Evolutionary conservation across 305 asterid genomes (phyloP), one percentile per base, ranked within the genome.

Genomic region (Fraxinus angustifolia): DNA sequence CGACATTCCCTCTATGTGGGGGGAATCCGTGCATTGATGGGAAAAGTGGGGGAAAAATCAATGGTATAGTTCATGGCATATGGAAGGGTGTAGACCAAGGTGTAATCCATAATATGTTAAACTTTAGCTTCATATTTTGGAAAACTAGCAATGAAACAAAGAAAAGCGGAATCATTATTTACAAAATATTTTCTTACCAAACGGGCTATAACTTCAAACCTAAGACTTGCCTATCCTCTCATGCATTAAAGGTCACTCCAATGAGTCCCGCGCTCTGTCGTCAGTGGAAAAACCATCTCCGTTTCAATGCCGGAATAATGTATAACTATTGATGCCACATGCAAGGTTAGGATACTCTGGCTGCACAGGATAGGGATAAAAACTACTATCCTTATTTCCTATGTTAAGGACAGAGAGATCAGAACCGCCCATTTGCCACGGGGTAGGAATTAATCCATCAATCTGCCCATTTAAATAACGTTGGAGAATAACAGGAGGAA

Each of bases 381-480:
- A 78, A 30, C 84, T 84, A 1, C 73, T 83, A 17, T 85, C 89
- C 50, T 67, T 84, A 78, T 79, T 82, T 31, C 87, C 60, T 79
- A 50, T 78, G 76, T 75, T 75, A 33, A 82, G 62, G 28, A 10
- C 85, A 36, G 88, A 75, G 21, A 85, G 85, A 38, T 85, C 88
- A 26, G 90, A 85, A 85, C 87, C 83, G 19, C 77, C 73, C 86
- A 89, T 82, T 71, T 84, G 90, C 91, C 91, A 89, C 73, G 82
- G 88, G 81, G 75, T 76, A 56, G 86, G 82, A 42, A 82, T 45
- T 58, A 81, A 40, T 30, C 88, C 89, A 19, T 87, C 84, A 35
- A 87, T 82, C 83, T 85, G 88, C 75, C 90, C 89, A 56, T 85
- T 84, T 12, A 70, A 70, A 73, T 85, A 87, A 79, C 82, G 84